Evolutionary conservation across 331 rosid genomes (phyloP), one percentile per base, ranked within the genome.

Genomic region (Stylosanthes scabra): DNA sequence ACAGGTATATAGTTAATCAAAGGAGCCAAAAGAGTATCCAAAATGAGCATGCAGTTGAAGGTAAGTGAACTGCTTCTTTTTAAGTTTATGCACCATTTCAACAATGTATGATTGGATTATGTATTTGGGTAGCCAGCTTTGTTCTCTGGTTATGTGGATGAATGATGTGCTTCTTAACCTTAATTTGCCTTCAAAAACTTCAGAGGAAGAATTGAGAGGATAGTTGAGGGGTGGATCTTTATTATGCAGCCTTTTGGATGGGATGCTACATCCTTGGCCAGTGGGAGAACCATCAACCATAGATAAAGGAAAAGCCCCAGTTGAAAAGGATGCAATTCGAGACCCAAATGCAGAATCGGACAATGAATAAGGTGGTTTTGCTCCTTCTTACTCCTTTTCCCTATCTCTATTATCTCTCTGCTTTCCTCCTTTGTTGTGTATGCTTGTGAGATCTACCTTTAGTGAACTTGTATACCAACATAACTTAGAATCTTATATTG

Each of bases 151-250:
- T 83, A 86, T 85, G 70, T 94, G 99, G 99, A 82, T 94, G 70
- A 87, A 91, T 86, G 76, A 50, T 25, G 80, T 87, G 80, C 87
- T 94, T 77, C 99, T 97, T 39, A 78, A 87, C 74, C 56, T 88
- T 61, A 85, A 86, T 79, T 71, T 94, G 72, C 91, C 96, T 25
- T 61, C 59, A 74, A 96, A 87, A 70, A 87, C 91, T 79, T 84
- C 99, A 3, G 89, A 77, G 82, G 95, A 88, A 80, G 96, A 94
- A 64, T 61, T 94, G 66, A 88, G 96, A 74, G 77, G 49, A 28
- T 86, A 83, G 79, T 79, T 94, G 85, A 73, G 72, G 68, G 96
- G 91, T 87, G 99, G 99, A 77, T 83, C 87, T 14, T 77, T 88
- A 58, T 80, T 91, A 42, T 94, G 96, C 82, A 74, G 83, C 77